Evolutionary conservation across 768 basidiomycete species (phyloP), one percentile per base, ranked within the genome.

Genomic region (Floccularia luteovirens): DNA sequence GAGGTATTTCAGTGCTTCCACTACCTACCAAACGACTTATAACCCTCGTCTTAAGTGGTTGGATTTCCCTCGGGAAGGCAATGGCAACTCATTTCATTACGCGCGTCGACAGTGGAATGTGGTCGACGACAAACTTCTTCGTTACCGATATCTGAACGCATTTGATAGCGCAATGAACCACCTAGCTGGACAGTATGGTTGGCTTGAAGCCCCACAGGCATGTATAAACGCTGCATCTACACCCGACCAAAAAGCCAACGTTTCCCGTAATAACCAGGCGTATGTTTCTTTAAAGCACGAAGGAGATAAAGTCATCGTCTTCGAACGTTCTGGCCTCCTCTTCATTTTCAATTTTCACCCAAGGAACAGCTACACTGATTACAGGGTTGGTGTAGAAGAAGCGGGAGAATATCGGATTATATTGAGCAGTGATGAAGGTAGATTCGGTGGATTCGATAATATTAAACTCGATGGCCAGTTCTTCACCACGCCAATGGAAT

Each of bases 331-430:
- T 14, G 87, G 90, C 23, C 71, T 98, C 31, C 64, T 99, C 32
- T 99, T 97, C 68, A 71, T 98, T 51, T 98, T 96, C 76, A 98
- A 99, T 64, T 94, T 98, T 74, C 82, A 97, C 66, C 82, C 90
- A 4, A 77, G 74, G n/a, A 60, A 87, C 28, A 94, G 91, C 44
- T 99, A 81, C 66, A 78, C 81, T 32, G 91, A 97, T 60, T 99
- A 97, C 62, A 80, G 92, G 34, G 82, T 98, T 38, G 96, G 96
- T 4, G 77, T 94, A 16, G 82, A 97, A 24, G 73, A 61, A 36
- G 62, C 86, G 20, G 96, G 96, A 7, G 80, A 92, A 60, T 98
- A 98, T 61, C 69, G 64, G 36, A 73, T 90, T 45, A 65, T 90
- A 3, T 66, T 99, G 37, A 80, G 71, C 44, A 90, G 80, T 48